phyloP scores from a whole-genome alignment of 2,329 filamentous ascomycete species.

The Sordariomycetes sp. region DNA sequence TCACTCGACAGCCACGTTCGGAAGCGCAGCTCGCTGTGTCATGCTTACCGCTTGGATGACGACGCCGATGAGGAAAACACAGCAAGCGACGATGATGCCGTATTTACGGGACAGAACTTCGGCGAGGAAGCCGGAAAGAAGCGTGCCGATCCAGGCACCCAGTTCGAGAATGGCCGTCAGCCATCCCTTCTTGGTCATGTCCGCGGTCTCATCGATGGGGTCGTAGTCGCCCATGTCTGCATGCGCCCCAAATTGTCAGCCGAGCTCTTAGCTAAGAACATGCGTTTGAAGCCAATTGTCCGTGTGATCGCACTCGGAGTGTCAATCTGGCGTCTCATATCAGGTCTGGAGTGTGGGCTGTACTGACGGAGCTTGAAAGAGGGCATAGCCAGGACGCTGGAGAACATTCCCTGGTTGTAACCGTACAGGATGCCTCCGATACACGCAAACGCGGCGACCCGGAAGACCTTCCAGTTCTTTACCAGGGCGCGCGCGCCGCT shows the following conservation, averaged over 20 bases:
- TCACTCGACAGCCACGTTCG: background rate
- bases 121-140: constrained; percentile 62
- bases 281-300: background rate
- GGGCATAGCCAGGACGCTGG: constrained; percentile 53
- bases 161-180: constrained; percentile 61
- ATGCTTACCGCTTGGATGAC: constrained; percentile 43
- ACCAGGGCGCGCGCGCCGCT: constrained; percentile 40
- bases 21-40: constrained; percentile 13
- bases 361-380: constrained; percentile 38
- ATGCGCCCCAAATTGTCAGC: background rate
- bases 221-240: constrained; percentile 46
- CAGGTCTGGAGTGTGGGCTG: background rate
- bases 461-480: constrained; percentile 50
- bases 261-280: background rate
- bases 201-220: constrained; percentile 27
- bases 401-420: constrained; percentile 70
- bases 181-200: constrained; percentile 47
- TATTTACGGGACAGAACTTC: constrained; percentile 61
- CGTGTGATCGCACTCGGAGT: background rate
- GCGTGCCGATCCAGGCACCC: constrained; percentile 65
- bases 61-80: constrained; percentile 53
- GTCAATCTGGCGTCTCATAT: background rate
- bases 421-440: constrained; percentile 55
- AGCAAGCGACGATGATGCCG: constrained; percentile 53
- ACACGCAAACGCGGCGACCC: constrained; percentile 51